Evolutionary conservation across 2,329 filamentous ascomycete genomes (phyloP).

Genomic region (Xylariaceae sp.): DNA sequence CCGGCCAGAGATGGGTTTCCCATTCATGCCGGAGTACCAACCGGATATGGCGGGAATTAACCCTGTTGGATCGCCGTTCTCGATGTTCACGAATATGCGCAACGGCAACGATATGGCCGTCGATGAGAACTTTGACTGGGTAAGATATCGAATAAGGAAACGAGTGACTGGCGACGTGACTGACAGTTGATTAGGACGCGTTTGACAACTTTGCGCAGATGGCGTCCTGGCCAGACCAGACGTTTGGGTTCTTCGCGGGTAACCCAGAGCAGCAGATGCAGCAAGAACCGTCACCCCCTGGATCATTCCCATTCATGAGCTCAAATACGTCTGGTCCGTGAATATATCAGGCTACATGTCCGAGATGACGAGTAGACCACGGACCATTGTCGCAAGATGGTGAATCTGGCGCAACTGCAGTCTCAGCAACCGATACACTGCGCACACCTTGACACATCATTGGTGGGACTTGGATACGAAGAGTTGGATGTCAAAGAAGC

Average conservation of each 20-base stretch:
- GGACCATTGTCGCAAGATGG: too few species aligned
- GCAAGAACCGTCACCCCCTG: slow-evolving; percentile 29
- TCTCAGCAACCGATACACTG: not conserved
- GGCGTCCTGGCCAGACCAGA: slow-evolving; percentile 49
- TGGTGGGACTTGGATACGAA: too few species aligned
- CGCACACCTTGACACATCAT: not conserved
- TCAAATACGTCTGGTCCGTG: slow-evolving; percentile 24
- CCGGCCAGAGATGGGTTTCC: slow-evolving; percentile 29
- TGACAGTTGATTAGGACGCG: slow-evolving; percentile 41
- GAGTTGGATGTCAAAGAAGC: not conserved
- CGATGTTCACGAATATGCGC: slow-evolving; percentile 46
- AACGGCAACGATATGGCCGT: slow-evolving; percentile 41
- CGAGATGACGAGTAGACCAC: too few species aligned
- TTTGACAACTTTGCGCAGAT: slow-evolving; percentile 54
- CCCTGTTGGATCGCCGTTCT: slow-evolving; percentile 43
- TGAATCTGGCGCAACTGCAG: not conserved
- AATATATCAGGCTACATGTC: not conserved
- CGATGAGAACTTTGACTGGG: slow-evolving; percentile 53
- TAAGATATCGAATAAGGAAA: slow-evolving; percentile 33
- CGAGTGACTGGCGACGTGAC: slow-evolving; percentile 9
- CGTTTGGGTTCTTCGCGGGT: slow-evolving; percentile 46
- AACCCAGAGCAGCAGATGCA: slow-evolving; percentile 29
- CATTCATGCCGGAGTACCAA: slow-evolving; percentile 34
- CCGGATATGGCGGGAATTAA: slow-evolving; percentile 33
- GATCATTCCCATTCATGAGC: slow-evolving; percentile 30